Evolutionary conservation across 305 asterid species (phyloP).

Genomic region (Fraxinus velutina): DNA sequence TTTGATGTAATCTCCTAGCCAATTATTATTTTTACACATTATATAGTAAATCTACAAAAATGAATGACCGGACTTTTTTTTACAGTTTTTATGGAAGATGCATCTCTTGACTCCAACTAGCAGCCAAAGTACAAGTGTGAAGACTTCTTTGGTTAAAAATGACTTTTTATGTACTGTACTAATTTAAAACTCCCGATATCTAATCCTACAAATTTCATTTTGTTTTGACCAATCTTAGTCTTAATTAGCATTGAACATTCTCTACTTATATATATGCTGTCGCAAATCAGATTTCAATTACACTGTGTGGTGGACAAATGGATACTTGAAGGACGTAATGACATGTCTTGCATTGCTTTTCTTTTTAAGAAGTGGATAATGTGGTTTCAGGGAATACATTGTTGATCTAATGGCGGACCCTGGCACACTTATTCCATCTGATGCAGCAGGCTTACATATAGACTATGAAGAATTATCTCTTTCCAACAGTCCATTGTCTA

Average conservation of each 20-base stretch:
- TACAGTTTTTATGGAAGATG: slow-evolving; percentile 19
- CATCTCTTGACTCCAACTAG: slow-evolving; percentile 21
- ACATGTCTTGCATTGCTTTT: slow-evolving; percentile 11
- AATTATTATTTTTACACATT: neutral
- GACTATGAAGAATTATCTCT: slow-evolving; percentile 38
- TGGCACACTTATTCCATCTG: slow-evolving; percentile 92
- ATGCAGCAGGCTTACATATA: slow-evolving; percentile 50
- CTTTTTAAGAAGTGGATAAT: slow-evolving; percentile 26
- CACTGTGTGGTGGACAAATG: slow-evolving; percentile 5
- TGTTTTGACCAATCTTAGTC: neutral
- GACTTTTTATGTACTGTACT: neutral
- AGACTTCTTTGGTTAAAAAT: slow-evolving; percentile 7
- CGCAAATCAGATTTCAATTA: slow-evolving; percentile 13
- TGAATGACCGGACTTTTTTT: neutral
- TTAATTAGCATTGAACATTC: slow-evolving; percentile 7
- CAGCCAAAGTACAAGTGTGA: slow-evolving; percentile 2
- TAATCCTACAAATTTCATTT: slow-evolving; percentile 14
- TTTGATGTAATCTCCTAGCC: neutral
- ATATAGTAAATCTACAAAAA: neutral
- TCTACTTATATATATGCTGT: slow-evolving; percentile 7
- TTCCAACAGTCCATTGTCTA: slow-evolving; percentile 26
- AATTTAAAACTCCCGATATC: neutral
- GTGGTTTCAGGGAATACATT: slow-evolving; percentile 75
- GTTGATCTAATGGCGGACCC: slow-evolving; percentile 97
- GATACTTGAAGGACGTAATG: slow-evolving; percentile 17